Base-by-base conservation (phyloP, 805 yeast species). In the Lipomyces yamanashiensis region DNA sequence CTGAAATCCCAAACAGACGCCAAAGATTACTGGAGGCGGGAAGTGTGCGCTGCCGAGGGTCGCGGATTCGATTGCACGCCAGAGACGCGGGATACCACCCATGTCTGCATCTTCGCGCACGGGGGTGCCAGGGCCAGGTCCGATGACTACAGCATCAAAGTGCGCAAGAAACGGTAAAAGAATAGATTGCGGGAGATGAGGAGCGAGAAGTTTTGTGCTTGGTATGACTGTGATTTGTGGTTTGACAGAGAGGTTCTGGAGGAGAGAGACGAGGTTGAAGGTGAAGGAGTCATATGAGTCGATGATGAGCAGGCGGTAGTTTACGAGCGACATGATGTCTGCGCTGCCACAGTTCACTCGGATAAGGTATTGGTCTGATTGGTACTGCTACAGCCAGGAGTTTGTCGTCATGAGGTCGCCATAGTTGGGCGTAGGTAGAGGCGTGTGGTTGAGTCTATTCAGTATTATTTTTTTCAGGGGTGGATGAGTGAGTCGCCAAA, bases 111-210 rank as follows among this genome's bases (percentile, higher is more conserved):
- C 56, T 5, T 5, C 21, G 13, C 78, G 77, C 0, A 77, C 75
- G 0, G 99, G 99, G 70, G 89, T 85, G 0, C 99, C 99, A 0
- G 99, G 99, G 0, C 99, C 99, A 0, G 99, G 99, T 0, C 99
- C 99, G 8, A 95, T 81, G 0, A 95, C 85, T 2, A 95, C 80
- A 40, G 91, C 91, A 62, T 89, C 90, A 68, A 90, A 86, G 7
- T 78, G 72, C 0, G 80, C 78, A 19, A 90, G 72, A 62, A 82
- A 79, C 1, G 71, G 63, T 6, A 70, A 68, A 54, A 88, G 77
- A 45, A 74, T 63, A 10, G 54, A 76, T 0, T 87, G 76, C 71
- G 89, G 91, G 73, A 87, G 86, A 41, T 21, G 9, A 17, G 28
- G 17, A 5, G 61, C 43, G 71, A 36, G 55, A 10, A 62, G 44